phyloP scores from a whole-genome alignment of 306 rosid species.

The Vigna radiata region DNA sequence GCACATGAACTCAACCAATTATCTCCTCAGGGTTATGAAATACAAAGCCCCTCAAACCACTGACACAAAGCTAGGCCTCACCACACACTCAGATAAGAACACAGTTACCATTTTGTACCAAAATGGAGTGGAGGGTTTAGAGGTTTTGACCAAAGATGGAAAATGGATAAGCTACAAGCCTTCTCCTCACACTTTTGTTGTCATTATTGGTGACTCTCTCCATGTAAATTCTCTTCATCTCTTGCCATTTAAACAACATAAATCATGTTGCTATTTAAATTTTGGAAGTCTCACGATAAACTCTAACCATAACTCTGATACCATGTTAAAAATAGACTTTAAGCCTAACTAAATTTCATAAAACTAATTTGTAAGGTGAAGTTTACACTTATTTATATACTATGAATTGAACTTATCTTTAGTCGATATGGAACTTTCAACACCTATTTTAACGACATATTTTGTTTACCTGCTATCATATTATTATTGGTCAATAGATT shows the following conservation, averaged over 20 bases:
- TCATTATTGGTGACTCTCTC: slow-evolving; percentile 73
- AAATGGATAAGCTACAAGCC: slow-evolving; percentile 72
- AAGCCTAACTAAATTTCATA: too few species aligned
- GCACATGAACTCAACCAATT: slow-evolving; percentile 69
- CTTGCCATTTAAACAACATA: not conserved
- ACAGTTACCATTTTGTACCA: slow-evolving; percentile 68
- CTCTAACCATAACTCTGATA: too few species aligned
- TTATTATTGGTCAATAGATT: too few species aligned
- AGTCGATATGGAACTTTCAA: too few species aligned
- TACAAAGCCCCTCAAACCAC: slow-evolving; percentile 66
- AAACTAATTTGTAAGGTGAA: too few species aligned
- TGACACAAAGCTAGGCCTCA: slow-evolving; percentile 59
- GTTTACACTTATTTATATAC: too few species aligned
- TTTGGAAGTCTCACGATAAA: too few species aligned
- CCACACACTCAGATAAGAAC: slow-evolving; percentile 72
- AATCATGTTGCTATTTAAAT: too few species aligned
- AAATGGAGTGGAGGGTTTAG: slow-evolving; percentile 73
- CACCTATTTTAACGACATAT: too few species aligned
- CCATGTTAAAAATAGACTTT: too few species aligned
- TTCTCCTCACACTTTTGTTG: slow-evolving; percentile 56
- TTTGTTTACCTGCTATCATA: too few species aligned
- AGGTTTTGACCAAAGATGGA: slow-evolving; percentile 73
- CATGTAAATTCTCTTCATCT: slow-evolving; percentile 48
- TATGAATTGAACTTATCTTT: too few species aligned
- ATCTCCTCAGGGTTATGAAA: slow-evolving; percentile 73